Conservation (phyloP, 192 early-diverging fungal genomes). For the Helicostylum pulchrum region DNA sequence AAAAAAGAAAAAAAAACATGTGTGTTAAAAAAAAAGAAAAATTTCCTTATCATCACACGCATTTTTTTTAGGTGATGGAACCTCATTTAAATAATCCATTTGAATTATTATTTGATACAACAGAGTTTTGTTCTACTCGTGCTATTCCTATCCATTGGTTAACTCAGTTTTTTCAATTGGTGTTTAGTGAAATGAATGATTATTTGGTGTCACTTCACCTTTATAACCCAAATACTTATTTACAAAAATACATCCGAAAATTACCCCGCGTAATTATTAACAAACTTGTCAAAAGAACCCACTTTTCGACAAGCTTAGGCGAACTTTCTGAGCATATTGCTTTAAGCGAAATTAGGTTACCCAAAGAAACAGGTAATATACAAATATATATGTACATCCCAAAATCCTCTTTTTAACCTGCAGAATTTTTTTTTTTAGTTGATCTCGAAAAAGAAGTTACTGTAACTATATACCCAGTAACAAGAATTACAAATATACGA, state of each 20-base stretch:
- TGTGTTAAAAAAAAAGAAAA: neutral
- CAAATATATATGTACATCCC: conserved; percentile 42
- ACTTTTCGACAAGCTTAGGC: conserved; percentile 61
- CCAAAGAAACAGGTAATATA: conserved; percentile 58
- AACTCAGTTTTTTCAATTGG: conserved; percentile 60
- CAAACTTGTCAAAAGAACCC: conserved; percentile 56
- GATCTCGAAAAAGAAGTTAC: conserved; percentile 67
- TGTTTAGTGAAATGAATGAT: conserved; percentile 57
- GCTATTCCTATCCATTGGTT: conserved; percentile 75
- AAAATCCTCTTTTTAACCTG: conserved; percentile 74
- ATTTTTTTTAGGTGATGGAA: conserved; percentile 47
- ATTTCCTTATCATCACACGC: neutral
- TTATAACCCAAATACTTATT: conserved; percentile 75
- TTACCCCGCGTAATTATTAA: conserved; percentile 42
- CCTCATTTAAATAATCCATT: conserved; percentile 64
- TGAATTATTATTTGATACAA: conserved; percentile 78
- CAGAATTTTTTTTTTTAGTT: conserved; percentile 38
- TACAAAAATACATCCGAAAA: conserved; percentile 61
- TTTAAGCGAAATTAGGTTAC: conserved; percentile 67
- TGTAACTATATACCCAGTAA: conserved; percentile 59
- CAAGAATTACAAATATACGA: conserved; percentile 57
- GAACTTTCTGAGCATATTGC: conserved; percentile 72
- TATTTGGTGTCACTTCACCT: conserved; percentile 68
- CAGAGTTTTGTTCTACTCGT: conserved; percentile 69
- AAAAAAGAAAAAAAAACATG: too few relatives aligned